Evolutionary conservation across 768 basidiomycete species (phyloP), one percentile per base, ranked within the genome.

Genomic region (Dentipellis sp.): DNA sequence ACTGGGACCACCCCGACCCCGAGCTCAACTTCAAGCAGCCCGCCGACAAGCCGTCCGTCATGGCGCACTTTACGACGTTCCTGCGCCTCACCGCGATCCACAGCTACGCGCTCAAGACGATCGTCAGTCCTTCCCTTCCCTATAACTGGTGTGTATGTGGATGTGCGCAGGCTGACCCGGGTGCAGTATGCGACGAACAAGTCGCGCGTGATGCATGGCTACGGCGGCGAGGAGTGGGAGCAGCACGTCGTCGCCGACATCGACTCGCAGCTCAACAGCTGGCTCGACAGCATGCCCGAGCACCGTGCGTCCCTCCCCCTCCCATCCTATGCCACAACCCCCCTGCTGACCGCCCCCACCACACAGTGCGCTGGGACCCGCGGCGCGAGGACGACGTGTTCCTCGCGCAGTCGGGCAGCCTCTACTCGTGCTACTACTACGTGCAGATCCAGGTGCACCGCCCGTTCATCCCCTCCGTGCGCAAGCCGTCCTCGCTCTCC

Each of bases 61-160:
- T 85, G 2, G 69, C 83, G 1, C 77, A 72, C 50, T 88, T 88
- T 59, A 72, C 79, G 52, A 73, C 68, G 50, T 69, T 73, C 40
- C 70, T 87, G 58, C 82, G 79, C 62, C 74, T 91, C 0, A 74
- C 73, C 22, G 78, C 83, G 53, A 82, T 91, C 49, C 74, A 83
- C 42, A 80, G 79, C 0, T 83, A 80, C 61, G 75, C 80, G 1
- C 70, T 84, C 52, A 72, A 83, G 49, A 86, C 86, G 0, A 75
- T 91, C 16, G 81, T 80, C 58, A 50, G 77, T 48, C 36, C 12
- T 4, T n/a, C 16, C 21, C 29, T 29, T 3, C 6, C 6, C 29
- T 29, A 3, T 29, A 6, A 3, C 29, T 29, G 3, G 3, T 6
- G 29, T 29, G n/a, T n/a, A n/a, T n/a, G n/a, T n/a, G n/a, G n/a